Conservation (phyloP, 805 yeast genomes). For the Yarrowia hollandica region DNA sequence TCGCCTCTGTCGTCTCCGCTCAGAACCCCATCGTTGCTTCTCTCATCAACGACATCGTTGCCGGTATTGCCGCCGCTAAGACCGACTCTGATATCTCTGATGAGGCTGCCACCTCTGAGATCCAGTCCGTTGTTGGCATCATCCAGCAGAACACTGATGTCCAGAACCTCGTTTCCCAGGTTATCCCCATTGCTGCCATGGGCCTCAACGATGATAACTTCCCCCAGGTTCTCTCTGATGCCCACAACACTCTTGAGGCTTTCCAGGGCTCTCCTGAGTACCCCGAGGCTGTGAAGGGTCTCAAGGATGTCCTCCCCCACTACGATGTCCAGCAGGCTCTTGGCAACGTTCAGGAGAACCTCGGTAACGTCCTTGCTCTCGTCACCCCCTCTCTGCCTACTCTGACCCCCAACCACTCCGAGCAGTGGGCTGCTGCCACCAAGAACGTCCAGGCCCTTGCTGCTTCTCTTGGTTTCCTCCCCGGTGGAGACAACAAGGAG, state of each 20-base stretch:
- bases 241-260: slow-evolving; percentile 12
- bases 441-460: slow-evolving; percentile 20
- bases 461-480: slow-evolving; percentile 14
- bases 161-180: slow-evolving; percentile 20
- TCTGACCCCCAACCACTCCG: slow-evolving; percentile 27
- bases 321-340: slow-evolving; percentile 23
- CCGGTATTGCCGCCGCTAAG: slow-evolving; percentile 26
- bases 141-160: slow-evolving; percentile 16
- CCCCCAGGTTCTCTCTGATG: slow-evolving; percentile 23
- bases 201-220: slow-evolving; percentile 26
- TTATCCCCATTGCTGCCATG: slow-evolving; percentile 15
- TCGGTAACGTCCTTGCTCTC: slow-evolving; percentile 1
- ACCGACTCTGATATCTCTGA: slow-evolving; percentile 13
- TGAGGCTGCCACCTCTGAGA: slow-evolving; percentile 24
- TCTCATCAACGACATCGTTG: slow-evolving; percentile 12
- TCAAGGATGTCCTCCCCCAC: slow-evolving; percentile 9
- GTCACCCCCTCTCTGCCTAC: slow-evolving; percentile 20
- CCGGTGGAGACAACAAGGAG: neutral
- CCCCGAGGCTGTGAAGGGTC: slow-evolving; percentile 22
- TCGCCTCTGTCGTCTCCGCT: slow-evolving; percentile 23
- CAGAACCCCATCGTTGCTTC: slow-evolving; percentile 28
- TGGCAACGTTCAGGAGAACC: slow-evolving; percentile 21
- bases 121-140: slow-evolving; percentile 21
- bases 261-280: slow-evolving; percentile 17
- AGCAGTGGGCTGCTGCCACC: slow-evolving; percentile 24